Conservation (phyloP, 2,329 filamentous ascomycete species). For the Ascochyta koolunga region DNA sequence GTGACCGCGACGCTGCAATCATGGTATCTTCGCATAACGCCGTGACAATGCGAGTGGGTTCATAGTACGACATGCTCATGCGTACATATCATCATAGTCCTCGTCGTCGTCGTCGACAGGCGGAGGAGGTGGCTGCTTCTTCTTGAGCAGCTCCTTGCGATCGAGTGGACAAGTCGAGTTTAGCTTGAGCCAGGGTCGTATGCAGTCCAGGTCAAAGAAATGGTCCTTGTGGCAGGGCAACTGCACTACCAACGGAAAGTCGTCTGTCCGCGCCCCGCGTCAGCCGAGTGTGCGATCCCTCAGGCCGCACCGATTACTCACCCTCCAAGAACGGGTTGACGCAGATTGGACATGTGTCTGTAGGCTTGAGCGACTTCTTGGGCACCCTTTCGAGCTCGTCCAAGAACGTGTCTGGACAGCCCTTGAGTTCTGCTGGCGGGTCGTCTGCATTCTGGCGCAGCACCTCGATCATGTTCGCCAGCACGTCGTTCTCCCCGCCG, state of each 20-base stretch:
- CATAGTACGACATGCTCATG: conserved; percentile 40
- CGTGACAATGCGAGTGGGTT: background rate
- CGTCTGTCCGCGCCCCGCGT: conserved; percentile 46
- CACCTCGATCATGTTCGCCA: conserved; percentile 62
- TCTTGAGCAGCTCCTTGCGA: conserved; percentile 63
- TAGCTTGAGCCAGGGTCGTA: conserved; percentile 68
- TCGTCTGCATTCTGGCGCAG: conserved; percentile 62
- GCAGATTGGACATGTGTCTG: conserved; percentile 65
- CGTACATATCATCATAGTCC: conserved; percentile 60
- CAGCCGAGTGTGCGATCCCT: conserved; percentile 18
- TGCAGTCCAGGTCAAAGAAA: conserved; percentile 69
- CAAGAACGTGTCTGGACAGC: conserved; percentile 66
- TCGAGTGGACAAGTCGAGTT: conserved; percentile 69
- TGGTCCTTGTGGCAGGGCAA: conserved; percentile 67
- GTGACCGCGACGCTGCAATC: background rate
- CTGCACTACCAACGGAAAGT: conserved; percentile 67
- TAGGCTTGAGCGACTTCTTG: conserved; percentile 59
- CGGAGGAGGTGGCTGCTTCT: conserved; percentile 50
- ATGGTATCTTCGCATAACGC: background rate
- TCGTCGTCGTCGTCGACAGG: conserved; percentile 59
- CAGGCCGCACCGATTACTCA: conserved; percentile 29
- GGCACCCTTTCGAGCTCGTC: conserved; percentile 66
- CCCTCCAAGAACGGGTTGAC: conserved; percentile 66
- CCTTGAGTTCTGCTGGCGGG: conserved; percentile 65
- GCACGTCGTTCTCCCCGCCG: conserved; percentile 48